These are phyloP conservation scores for Niveomyces coronatus DNA, from an alignment of 2,329 filamentous ascomycete genomes.

Conservation along the genomic window DNA sequence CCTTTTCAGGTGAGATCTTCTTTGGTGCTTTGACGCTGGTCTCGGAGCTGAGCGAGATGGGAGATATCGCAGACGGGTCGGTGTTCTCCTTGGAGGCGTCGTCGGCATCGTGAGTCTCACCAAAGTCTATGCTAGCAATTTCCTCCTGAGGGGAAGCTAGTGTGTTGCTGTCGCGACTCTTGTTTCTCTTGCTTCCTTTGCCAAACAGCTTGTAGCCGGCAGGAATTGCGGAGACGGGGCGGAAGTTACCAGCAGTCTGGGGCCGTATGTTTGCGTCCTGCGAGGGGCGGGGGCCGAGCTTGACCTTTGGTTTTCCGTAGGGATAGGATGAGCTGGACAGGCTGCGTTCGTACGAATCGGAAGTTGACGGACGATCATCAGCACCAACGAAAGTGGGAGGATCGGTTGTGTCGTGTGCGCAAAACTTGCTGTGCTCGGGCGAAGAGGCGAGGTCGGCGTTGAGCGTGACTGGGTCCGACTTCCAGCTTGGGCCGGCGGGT, in stretches of 20 bases:
- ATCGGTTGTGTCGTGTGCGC: slow-evolving; percentile 34
- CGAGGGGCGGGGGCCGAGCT: slow-evolving; percentile 78
- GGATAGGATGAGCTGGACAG: slow-evolving; percentile 36
- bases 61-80: slow-evolving; percentile 10
- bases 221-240: slow-evolving; percentile 71
- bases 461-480: slow-evolving; percentile 33
- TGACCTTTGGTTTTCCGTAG: slow-evolving; percentile 67
- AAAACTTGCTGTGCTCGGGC: slow-evolving; percentile 40
- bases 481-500: slow-evolving; percentile 16
- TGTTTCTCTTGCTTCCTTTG: slow-evolving; percentile 42
- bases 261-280: slow-evolving; percentile 51
- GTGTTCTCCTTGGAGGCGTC: slow-evolving; percentile 10
- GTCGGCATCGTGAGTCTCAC: slow-evolving; percentile 15
- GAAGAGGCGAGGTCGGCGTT: slow-evolving; percentile 41
- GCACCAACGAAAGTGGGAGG: slow-evolving; percentile 41
- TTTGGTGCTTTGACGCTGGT: slow-evolving; percentile 35
- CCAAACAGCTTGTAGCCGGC: slow-evolving; percentile 64
- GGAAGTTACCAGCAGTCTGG: slow-evolving; percentile 50
- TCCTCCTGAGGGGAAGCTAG: slow-evolving; percentile 25
- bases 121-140: slow-evolving; percentile 25
- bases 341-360: slow-evolving; percentile 31
- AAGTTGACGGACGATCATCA: slow-evolving; percentile 32
- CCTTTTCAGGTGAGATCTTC: slow-evolving; percentile 76
- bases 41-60: slow-evolving; percentile 14
- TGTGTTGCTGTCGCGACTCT: slow-evolving; percentile 16